These are phyloP conservation scores for Stipa capillata DNA, from an alignment of 176 grass and related monocot genomes.

Conservation along the genomic window DNA sequence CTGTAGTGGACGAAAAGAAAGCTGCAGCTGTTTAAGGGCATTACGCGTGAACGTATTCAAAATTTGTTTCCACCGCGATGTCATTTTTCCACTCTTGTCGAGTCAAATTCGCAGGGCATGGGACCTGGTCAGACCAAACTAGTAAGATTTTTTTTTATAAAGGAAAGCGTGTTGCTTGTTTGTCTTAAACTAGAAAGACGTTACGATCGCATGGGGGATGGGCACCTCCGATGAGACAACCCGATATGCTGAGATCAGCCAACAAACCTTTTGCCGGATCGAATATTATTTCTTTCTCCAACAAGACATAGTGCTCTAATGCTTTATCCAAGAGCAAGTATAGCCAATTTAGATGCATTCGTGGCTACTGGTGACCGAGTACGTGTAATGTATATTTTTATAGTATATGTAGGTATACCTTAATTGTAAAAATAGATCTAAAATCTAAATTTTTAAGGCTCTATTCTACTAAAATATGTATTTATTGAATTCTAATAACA, in stretches of 20 bases:
- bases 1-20: too few relatives aligned
- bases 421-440: too few relatives aligned
- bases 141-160: not conserved
- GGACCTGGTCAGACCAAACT: not conserved
- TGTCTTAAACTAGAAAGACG: not conserved
- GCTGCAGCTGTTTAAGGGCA: not conserved
- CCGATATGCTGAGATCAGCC: not conserved
- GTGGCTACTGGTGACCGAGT: not conserved
- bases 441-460: too few relatives aligned
- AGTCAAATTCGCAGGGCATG: not conserved
- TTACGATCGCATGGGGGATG: not conserved
- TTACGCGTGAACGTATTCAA: not conserved
- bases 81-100: not conserved
- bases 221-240: not conserved
- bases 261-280: not conserved
- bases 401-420: too few relatives aligned
- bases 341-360: not conserved
- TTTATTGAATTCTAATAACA: too few relatives aligned
- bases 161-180: not conserved
- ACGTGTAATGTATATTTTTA: too few relatives aligned
- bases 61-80: not conserved
- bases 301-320: not conserved
- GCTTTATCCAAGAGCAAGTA: not conserved
- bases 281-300: not conserved
- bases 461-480: too few relatives aligned